phyloP scores from a whole-genome alignment of 495 filamentous ascomycete species.

The Chaetomium tenue region DNA sequence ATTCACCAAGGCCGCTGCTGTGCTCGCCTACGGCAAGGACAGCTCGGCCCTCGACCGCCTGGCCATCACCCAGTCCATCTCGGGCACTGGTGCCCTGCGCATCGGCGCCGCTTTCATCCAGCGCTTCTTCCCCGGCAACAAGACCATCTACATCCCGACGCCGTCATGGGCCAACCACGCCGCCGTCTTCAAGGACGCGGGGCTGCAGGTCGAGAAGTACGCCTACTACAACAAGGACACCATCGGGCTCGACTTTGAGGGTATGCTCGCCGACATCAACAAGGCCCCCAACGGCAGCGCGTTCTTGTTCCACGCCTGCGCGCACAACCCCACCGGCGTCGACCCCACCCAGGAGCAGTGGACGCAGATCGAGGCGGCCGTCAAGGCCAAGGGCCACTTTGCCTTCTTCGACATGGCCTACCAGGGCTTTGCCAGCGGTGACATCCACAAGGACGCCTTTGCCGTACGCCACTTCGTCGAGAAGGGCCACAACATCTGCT shows the following conservation, averaged over 20 bases:
- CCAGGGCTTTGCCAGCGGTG: slow-evolving; percentile 94
- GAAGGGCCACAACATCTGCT: slow-evolving; percentile 83
- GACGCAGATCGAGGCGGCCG: slow-evolving; percentile 83
- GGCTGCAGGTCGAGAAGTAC: slow-evolving; percentile 88
- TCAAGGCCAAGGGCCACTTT: slow-evolving; percentile 87
- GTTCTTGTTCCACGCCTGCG: slow-evolving; percentile 93
- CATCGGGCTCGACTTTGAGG: slow-evolving; percentile 95
- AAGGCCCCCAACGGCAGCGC: slow-evolving; percentile 80
- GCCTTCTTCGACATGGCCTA: slow-evolving; percentile 99
- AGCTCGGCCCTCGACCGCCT: slow-evolving; percentile 75
- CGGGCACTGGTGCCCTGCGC: slow-evolving; percentile 90
- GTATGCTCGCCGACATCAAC: slow-evolving; percentile 88
- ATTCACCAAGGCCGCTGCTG: slow-evolving; percentile 87
- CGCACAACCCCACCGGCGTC: slow-evolving; percentile 97
- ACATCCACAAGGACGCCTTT: slow-evolving; percentile 90
- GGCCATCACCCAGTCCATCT: slow-evolving; percentile 96
- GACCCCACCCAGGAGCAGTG: slow-evolving; percentile 93
- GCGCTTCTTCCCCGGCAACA: slow-evolving; percentile 82
- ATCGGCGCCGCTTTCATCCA: slow-evolving; percentile 92
- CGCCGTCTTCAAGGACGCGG: slow-evolving; percentile 91
- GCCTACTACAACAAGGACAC: slow-evolving; percentile 99
- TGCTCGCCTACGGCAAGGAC: slow-evolving; percentile 83
- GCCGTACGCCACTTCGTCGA: slow-evolving; percentile 87
- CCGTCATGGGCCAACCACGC: slow-evolving; percentile 99
- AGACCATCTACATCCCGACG: slow-evolving; percentile 92